These are phyloP conservation scores for Linanthus parryae DNA, from an alignment of 148 eudicot species.

Conservation along the genomic window DNA sequence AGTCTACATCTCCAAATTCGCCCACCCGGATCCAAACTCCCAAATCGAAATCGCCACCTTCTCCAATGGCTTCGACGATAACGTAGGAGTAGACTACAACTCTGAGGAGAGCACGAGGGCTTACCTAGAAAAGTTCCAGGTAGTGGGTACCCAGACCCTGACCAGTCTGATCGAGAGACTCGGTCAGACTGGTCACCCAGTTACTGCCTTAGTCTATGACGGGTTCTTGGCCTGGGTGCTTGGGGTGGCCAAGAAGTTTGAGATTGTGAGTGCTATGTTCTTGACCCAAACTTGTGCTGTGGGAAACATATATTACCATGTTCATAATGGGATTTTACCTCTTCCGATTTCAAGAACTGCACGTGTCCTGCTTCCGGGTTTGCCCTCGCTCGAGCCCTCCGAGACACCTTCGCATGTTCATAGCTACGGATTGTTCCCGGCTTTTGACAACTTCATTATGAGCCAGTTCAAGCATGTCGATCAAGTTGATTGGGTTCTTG, in stretches of 20 bases:
- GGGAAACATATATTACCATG: constrained; percentile 29
- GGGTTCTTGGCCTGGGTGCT: constrained; percentile 45
- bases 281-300: constrained; percentile 50
- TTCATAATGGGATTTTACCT: constrained; percentile 23
- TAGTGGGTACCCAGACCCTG: constrained; percentile 20
- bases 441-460: constrained; percentile 15
- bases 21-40: constrained; percentile 4
- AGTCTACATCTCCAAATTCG: constrained; percentile 19
- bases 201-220: constrained; percentile 35
- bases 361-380: constrained; percentile 26
- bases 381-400: constrained; percentile 27
- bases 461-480: constrained; percentile 37
- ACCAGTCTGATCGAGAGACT: constrained; percentile 20
- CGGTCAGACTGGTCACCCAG: constrained; percentile 16
- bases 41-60: constrained; percentile 22
- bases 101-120: constrained; percentile 19
- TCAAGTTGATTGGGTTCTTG: constrained; percentile 44
- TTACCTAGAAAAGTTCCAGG: constrained; percentile 20
- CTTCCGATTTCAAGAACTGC: constrained; percentile 14
- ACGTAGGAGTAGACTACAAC: constrained; percentile 11
- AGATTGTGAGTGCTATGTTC: constrained; percentile 28
- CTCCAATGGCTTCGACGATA: constrained; percentile 36
- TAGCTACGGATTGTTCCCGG: constrained; percentile 21
- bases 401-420: constrained; percentile 30
- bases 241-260: constrained; percentile 30